Conservation (phyloP, 2,329 filamentous ascomycete genomes). For the Phialophora chinensis region DNA sequence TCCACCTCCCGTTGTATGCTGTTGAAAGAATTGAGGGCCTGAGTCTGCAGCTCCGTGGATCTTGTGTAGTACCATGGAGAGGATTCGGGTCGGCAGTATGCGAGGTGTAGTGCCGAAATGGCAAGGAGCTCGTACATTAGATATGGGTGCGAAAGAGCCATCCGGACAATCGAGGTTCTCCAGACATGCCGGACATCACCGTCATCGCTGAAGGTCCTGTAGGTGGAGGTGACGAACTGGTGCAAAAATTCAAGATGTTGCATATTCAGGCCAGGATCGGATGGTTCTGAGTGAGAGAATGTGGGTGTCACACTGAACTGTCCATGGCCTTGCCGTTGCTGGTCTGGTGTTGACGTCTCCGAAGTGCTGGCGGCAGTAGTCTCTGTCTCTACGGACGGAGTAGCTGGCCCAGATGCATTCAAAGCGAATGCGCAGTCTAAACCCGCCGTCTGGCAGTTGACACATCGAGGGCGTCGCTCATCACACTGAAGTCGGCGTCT, state of each 20-base stretch:
- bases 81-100: conserved; percentile 22
- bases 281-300: neutral
- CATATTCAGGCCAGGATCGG: conserved; percentile 41
- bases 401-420: neutral
- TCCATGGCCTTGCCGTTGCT: neutral
- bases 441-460: conserved; percentile 43
- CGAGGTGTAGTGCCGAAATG: conserved; percentile 40
- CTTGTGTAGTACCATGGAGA: conserved; percentile 19
- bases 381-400: neutral
- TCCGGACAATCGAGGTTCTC: conserved; percentile 8
- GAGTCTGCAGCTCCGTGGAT: conserved; percentile 29
- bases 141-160: conserved; percentile 29
- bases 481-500: conserved; percentile 41
- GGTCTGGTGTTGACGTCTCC: conserved; percentile 16
- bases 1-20: conserved; percentile 19
- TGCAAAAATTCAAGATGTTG: conserved; percentile 43
- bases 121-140: conserved; percentile 40
- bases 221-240: conserved; percentile 37
- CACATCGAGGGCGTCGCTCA: conserved; percentile 43
- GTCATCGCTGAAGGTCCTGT: conserved; percentile 40
- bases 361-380: neutral
- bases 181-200: neutral
- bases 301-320: neutral
- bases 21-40: conserved; percentile 27
- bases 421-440: conserved; percentile 30